Base-by-base conservation (phyloP, 2,329 filamentous ascomycete species). In the Alternaria rosae region DNA sequence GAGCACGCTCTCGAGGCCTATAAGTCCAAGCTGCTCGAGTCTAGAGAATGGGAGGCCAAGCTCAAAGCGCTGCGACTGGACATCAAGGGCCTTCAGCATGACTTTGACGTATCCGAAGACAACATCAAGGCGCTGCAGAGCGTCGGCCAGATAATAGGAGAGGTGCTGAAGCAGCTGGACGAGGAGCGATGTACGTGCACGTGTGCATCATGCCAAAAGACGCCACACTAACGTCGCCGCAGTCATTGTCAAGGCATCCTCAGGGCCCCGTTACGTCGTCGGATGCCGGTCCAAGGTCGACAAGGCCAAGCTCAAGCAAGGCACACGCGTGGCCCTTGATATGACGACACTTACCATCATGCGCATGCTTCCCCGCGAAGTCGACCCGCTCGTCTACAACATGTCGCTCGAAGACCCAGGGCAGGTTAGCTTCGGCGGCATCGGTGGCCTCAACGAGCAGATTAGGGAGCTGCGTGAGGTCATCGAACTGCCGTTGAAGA, bases 331-430 rank as follows among this genome's bases (percentile, higher is more conserved):
- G 57, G 94, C 95, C 32, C 90, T 99, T 62, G 95, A 99, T 78
- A 99, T 99, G 95, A 99, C 95, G 54, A 99, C 95, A 20, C 91
- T 99, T 71, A 99, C 95, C 64, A 99, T 99, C 82, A 99, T 99
- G 95, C 92, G 95, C 76, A 99, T 99, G 95, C 87, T 99, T 48
- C 96, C 95, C 62, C 91, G 95, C 80, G 95, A 99, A 85, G 96
- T 99, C 78, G 95, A 99, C 78, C 95, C 95, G 20, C 86, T 99
- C 70, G 95, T 99, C 71, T 99, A 99, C 88, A 99, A 99, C 86
- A 99, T 99, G 95, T 99, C 95, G 20, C 83, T 99, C 73, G 95
- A 99, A 81, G 95, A 99, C 79, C 95, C 95, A 0, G 95, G 95
- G 6, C 94, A 98, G 81, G 91, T 99, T 81, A 97, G 92, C 85